These are phyloP conservation scores for Tetraselmis chui DNA, from an alignment of 139 green algal species.

Conservation along the genomic window DNA sequence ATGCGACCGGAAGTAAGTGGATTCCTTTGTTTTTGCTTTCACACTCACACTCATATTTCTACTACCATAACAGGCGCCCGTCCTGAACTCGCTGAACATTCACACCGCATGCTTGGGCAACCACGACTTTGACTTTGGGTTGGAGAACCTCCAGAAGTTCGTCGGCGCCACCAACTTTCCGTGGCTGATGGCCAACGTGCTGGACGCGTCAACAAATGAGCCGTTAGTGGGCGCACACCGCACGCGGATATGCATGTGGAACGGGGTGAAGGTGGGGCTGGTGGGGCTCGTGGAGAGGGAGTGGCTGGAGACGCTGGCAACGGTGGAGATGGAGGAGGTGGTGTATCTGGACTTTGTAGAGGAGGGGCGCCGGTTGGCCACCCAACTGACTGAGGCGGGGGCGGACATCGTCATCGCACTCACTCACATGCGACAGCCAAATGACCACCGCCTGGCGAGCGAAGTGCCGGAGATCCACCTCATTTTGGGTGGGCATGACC, in stretches of 20 bases:
- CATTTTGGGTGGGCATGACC: constrained; percentile 71
- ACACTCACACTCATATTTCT: too few relatives aligned
- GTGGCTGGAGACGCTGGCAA: constrained; percentile 54
- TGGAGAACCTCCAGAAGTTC: constrained; percentile 43
- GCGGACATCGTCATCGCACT: constrained; percentile 66
- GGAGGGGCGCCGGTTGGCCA: constrained; percentile 34
- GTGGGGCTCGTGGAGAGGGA: constrained; percentile 68
- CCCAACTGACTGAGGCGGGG: constrained; percentile 25
- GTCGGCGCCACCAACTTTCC: constrained; percentile 53
- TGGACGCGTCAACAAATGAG: constrained; percentile 43
- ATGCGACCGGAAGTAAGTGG: too few relatives aligned
- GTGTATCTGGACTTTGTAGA: constrained; percentile 58
- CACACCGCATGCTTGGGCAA: not conserved
- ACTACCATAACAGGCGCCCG: not conserved
- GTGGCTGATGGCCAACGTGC: constrained; percentile 74
- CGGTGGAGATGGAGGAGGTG: constrained; percentile 41
- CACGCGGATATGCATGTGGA: constrained; percentile 6
- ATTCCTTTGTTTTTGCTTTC: too few relatives aligned
- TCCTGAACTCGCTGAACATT: not conserved
- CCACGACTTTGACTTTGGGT: constrained; percentile 19
- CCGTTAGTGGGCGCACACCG: constrained; percentile 24
- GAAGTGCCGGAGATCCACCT: constrained; percentile 57
- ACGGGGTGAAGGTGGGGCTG: constrained; percentile 48
- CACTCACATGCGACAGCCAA: constrained; percentile 73
- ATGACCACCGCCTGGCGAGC: constrained; percentile 48